Evolutionary conservation across 768 basidiomycete species (phyloP).

Genomic region (Lentinula edodes): DNA sequence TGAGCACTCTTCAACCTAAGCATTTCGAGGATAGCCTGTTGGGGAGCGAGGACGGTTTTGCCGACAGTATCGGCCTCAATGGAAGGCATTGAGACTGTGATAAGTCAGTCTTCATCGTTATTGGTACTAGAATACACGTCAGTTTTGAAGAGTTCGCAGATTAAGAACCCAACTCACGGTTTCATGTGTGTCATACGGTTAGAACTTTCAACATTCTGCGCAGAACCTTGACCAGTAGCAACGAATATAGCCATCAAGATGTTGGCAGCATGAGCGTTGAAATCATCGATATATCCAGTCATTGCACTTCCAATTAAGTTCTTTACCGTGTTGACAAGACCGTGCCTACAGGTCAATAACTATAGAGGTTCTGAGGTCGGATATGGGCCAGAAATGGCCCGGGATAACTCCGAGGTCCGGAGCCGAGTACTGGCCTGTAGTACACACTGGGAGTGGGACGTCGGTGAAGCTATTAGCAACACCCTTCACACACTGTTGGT

Average conservation of each 20-base stretch:
- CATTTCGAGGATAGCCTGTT: conserved; percentile 88
- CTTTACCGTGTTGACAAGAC: conserved; percentile 96
- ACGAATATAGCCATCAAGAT: conserved; percentile 94
- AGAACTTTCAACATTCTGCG: conserved; percentile 98
- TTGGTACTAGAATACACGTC: conserved; percentile 56
- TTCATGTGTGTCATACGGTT: conserved; percentile 99
- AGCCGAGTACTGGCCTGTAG: too few relatives aligned
- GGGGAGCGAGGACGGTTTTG: conserved; percentile 88
- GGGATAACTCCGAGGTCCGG: too few relatives aligned
- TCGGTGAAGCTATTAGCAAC: too few relatives aligned
- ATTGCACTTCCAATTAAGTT: conserved; percentile 96
- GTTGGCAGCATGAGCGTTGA: conserved; percentile 98
- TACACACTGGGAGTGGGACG: too few relatives aligned
- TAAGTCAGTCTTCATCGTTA: conserved; percentile 81
- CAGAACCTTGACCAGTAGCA: conserved; percentile 97
- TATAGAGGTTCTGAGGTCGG: too few relatives aligned
- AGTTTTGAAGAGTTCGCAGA: neutral
- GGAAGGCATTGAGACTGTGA: conserved; percentile 97
- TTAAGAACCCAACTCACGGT: conserved; percentile 56
- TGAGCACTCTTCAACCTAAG: conserved; percentile 91
- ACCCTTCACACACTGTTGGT: too few relatives aligned
- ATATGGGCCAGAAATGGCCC: too few relatives aligned
- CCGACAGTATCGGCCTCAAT: conserved; percentile 99
- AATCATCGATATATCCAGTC: conserved; percentile 97
- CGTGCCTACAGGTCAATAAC: too few relatives aligned